Evolutionary conservation across 192 early-diverging fungal genomes (phyloP), one percentile per base, ranked within the genome.

Genomic region (Oehlia diaphana): DNA sequence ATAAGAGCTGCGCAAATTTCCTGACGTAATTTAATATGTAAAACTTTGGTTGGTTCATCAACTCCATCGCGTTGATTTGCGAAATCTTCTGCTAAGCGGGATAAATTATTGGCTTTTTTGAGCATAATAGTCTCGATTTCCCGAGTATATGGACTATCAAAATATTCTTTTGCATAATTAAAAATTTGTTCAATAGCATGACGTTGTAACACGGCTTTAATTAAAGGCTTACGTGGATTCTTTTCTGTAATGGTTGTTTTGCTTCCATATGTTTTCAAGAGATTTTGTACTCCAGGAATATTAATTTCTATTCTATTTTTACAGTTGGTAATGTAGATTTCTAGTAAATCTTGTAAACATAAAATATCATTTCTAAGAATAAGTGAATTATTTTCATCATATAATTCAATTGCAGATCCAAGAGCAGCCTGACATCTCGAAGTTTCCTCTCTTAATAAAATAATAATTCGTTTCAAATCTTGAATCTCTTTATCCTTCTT

Each of bases 301-400:
- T 77, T 67, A 68, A 77, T 65, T 31, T 47, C 44, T 8, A 77
- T 33, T 44, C 26, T 65, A 31, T 28, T 28, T 31, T 66, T 68
- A 31, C 9, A 63, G 5, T 9, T 61, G 14, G 39, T 33, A 49
- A 68, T 37, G 19, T 39, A 77, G 14, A 58, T 31, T 19, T 6
- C n/a, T 0, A 77, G 13, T 4, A 13, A 35, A 9, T 77, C 12
- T 68, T 77, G 76, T 47, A 77, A 53, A 10, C 53, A 33, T 65
- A 10, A 9, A 6, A 77, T 77, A 12, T 58, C 13, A 3, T 21
- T 0, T 33, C 28, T 31, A 31, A 31, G 28, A 31, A 49, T 31
- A 53, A 77, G 64, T 67, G 65, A 67, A 44, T 64, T 76, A 64
- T 42, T 16, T 58, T 77, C 65, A 50, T 77, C 47, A 19, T 77